Conservation (phyloP, 805 yeast species). For the Schizosaccharomyces octosporus region DNA sequence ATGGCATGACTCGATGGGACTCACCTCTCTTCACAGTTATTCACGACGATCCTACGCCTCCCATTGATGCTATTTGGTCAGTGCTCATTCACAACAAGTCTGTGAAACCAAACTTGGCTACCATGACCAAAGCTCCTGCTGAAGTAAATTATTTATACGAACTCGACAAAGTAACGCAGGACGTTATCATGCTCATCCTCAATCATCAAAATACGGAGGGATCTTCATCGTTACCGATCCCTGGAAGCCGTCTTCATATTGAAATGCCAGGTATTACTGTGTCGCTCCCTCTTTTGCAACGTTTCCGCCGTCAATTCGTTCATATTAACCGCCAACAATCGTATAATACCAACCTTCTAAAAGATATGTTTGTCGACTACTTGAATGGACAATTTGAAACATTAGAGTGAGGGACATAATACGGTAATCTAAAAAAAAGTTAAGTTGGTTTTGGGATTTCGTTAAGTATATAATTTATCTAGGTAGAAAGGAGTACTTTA, state of each 20-base stretch:
- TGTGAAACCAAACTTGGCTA: slow-evolving; percentile 64
- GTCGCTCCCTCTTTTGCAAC: slow-evolving; percentile 53
- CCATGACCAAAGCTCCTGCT: slow-evolving; percentile 56
- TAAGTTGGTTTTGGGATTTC: no score
- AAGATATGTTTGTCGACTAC: slow-evolving; percentile 53
- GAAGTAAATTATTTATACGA: slow-evolving; percentile 54
- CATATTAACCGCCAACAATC: slow-evolving; percentile 56
- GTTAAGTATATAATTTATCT: no score
- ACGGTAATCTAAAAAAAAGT: no score
- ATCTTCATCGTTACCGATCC: slow-evolving; percentile 16
- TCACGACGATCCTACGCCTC: slow-evolving; percentile 21
- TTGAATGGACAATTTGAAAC: slow-evolving; percentile 27
- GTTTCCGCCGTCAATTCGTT: slow-evolving; percentile 66
- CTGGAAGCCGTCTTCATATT: slow-evolving; percentile 19
- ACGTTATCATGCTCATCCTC: slow-evolving; percentile 34
- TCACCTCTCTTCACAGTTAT: slow-evolving; percentile 61
- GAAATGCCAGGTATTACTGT: slow-evolving; percentile 39
- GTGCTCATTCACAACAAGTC: slow-evolving; percentile 24
- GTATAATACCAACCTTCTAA: slow-evolving; percentile 43
- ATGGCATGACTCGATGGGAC: slow-evolving; percentile 72
- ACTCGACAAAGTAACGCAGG: slow-evolving; percentile 45
- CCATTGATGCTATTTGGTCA: slow-evolving; percentile 35
- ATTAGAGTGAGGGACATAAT: background rate
- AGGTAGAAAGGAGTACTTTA: no score
- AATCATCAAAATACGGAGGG: slow-evolving; percentile 32